Evolutionary conservation across 1,139 yeast species (phyloP), one percentile per base, ranked within the genome.

Genomic region (Sugiyamaella japonica): DNA sequence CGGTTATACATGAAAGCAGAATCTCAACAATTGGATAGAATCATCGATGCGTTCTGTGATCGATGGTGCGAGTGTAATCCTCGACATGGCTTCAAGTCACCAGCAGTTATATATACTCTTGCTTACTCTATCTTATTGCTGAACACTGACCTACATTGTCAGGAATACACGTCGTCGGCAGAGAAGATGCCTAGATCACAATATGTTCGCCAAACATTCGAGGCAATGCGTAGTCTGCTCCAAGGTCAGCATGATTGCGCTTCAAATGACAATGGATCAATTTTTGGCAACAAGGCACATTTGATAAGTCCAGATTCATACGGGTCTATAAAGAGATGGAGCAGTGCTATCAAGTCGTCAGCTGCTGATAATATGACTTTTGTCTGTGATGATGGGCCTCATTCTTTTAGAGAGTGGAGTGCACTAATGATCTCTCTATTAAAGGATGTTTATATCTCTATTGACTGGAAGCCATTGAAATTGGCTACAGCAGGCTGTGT

Each of bases 1-100:
- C 80, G 77, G 60, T 68, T 89, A 28, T 86, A 85, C 67, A 76
- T 89, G 64, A 84, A 83, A 63, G 96, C 95, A 1, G 97, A 89
- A 68, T 83, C 95, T 1, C 95, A 87, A 63, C 89, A 86, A 64
- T 81, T 89, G 56, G 96, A 89, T 70, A 77, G 89, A 47, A 79
- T 89, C 20, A 72, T 89, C 56, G 85, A 86, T 43, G 76, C 86
- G 1, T 85, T 88, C 66, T 79, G 95, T 23, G 78, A 79, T 57
- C 78, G 86, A 55, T 89, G 91, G 86, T 80, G 69, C 68, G 75
- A 68, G 69, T 78, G 74, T 72, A 78, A 73, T 75, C 83, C 60
- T 8, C 59, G 57, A 41, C 73, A 73, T 51, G 73, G 78, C 10
- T 82, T 83, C 65, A 78, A 77, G 48, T 78, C 82, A 62, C 78